phyloP scores from a whole-genome alignment of 2,329 filamentous ascomycete species.

The Colletotrichum gloeosporioides region DNA sequence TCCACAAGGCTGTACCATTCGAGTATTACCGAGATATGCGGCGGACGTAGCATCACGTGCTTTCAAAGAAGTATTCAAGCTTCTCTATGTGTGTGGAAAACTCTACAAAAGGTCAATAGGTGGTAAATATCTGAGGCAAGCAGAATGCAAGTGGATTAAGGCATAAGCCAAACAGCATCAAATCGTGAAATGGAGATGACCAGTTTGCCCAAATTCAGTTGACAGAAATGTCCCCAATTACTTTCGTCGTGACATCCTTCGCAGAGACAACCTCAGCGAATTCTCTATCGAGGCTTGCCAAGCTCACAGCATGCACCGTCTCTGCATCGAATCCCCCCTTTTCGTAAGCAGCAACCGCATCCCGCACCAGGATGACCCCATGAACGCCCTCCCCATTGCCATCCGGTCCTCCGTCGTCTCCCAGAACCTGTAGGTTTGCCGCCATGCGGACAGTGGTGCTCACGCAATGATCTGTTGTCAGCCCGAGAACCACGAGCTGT shows the following conservation, averaged over 20 bases:
- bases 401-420: slow-evolving; percentile 34
- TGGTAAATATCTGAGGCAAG: neutral
- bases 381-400: slow-evolving; percentile 30
- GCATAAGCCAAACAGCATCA: rapidly evolving
- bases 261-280: slow-evolving; percentile 43
- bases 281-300: slow-evolving; percentile 49
- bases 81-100: neutral
- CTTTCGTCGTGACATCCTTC: neutral
- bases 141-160: neutral
- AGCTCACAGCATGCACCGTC: slow-evolving; percentile 46
- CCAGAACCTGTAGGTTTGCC: slow-evolving; percentile 47
- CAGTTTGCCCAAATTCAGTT: rapidly evolving
- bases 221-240: neutral
- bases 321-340: slow-evolving; percentile 49
- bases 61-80: neutral
- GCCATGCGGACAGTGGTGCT: slow-evolving; percentile 54
- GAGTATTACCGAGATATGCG: neutral
- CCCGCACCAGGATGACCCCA: slow-evolving; percentile 42
- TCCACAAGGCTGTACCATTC: neutral
- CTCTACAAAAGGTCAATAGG: neutral
- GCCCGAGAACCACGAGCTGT: slow-evolving; percentile 44
- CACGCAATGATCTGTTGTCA: slow-evolving; percentile 56
- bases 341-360: slow-evolving; percentile 51
- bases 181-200: neutral
- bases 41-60: neutral